Evolutionary conservation across 768 basidiomycete genomes (phyloP).

Genomic region (Boletus bicolor): DNA sequence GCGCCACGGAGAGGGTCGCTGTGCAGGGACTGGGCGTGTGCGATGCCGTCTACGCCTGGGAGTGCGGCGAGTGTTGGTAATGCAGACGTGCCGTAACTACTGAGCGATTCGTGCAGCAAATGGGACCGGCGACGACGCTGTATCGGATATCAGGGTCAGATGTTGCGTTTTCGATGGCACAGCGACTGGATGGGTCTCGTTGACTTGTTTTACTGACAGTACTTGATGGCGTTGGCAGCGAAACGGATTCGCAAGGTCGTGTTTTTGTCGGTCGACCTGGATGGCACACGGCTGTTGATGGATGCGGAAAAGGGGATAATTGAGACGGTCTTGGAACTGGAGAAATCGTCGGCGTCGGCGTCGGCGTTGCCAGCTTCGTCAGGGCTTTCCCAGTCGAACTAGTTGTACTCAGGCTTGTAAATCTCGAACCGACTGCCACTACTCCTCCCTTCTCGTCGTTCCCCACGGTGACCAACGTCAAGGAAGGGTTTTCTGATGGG

Average conservation of each 20-base stretch:
- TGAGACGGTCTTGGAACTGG: conserved; percentile 37
- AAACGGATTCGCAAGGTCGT: conserved; percentile 63
- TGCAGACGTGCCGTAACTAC: background rate
- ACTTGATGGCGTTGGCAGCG: conserved; percentile 39
- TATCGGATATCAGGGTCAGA: conserved; percentile 63
- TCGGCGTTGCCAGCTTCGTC: background rate
- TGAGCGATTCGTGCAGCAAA: conserved; percentile 4
- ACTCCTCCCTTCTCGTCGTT: conserved; percentile 5
- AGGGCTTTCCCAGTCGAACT: background rate
- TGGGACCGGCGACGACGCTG: conserved; percentile 53
- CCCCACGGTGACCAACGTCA: conserved; percentile 12
- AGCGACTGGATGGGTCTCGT: conserved; percentile 65
- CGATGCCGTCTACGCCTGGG: conserved; percentile 54
- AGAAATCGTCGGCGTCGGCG: conserved; percentile 2
- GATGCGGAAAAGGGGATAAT: conserved; percentile 53
- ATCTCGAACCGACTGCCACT: conserved; percentile 12
- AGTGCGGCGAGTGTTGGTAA: conserved; percentile 19
- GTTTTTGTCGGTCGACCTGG: conserved; percentile 69
- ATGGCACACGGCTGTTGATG: conserved; percentile 46
- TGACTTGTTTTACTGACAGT: background rate
- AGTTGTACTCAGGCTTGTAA: background rate
- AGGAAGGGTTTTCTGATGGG: too few relatives aligned
- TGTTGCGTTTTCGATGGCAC: conserved; percentile 69
- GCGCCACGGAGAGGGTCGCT: conserved; percentile 56
- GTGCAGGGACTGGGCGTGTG: conserved; percentile 78